Evolutionary conservation across 371 early-diverging fungal genomes (phyloP).

Genomic region (Sporodiniella umbellata): DNA sequence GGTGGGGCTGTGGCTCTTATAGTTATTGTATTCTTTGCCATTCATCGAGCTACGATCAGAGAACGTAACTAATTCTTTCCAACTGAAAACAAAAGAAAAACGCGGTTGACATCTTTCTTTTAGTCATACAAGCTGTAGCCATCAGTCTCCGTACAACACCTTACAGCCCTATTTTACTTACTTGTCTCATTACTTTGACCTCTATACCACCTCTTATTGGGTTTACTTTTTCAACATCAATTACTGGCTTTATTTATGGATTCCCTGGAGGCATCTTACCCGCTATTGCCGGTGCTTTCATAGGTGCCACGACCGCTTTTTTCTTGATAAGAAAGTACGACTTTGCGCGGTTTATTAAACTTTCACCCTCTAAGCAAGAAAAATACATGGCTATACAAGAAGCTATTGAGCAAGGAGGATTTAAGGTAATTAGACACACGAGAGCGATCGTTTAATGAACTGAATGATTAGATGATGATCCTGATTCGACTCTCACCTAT

Average conservation of each 20-base stretch:
- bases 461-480: slow-evolving; percentile 30
- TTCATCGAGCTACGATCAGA: slow-evolving; percentile 5
- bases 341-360: slow-evolving; percentile 25
- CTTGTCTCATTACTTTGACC: slow-evolving; percentile 18
- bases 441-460: neutral
- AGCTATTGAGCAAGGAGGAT: slow-evolving; percentile 44
- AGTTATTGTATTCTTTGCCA: slow-evolving; percentile 3
- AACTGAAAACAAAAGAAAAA: neutral
- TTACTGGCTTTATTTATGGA: slow-evolving; percentile 37
- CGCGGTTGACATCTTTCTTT: neutral
- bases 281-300: slow-evolving; percentile 27
- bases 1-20: neutral
- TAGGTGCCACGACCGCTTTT: slow-evolving; percentile 27
- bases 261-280: slow-evolving; percentile 19
- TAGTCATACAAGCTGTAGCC: slow-evolving; percentile 35
- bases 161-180: slow-evolving; percentile 22
- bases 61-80: slow-evolving; percentile 4
- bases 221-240: slow-evolving; percentile 29
- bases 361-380: slow-evolving; percentile 32
- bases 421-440: slow-evolving; percentile 25
- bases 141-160: slow-evolving; percentile 27
- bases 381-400: slow-evolving; percentile 43
- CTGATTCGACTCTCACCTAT: slow-evolving; percentile 41
- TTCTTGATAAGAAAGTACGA: slow-evolving; percentile 28
- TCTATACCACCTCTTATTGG: slow-evolving; percentile 44